These are phyloP conservation scores for Escovopsis weberi DNA, from an alignment of 2,329 filamentous ascomycete genomes.

Conservation along the genomic window DNA sequence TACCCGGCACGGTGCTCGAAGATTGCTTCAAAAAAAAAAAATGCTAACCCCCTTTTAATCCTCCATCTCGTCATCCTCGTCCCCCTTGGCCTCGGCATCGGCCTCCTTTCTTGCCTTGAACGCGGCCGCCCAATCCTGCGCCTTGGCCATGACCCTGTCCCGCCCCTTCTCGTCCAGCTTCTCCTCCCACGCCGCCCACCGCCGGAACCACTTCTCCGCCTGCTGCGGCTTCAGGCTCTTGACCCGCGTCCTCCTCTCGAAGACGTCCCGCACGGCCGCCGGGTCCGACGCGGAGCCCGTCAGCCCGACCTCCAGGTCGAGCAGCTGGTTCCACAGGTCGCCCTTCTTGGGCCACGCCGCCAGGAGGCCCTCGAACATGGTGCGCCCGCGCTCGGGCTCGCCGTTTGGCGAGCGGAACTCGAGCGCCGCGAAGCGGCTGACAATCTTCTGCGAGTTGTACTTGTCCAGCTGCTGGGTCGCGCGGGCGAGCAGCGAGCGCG, in stretches of 20 bases:
- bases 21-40: no score
- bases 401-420: conserved; percentile 78
- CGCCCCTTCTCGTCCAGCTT: conserved; percentile 48
- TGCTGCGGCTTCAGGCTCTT: conserved; percentile 66
- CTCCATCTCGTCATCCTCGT: conserved; percentile 23
- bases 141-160: conserved; percentile 56
- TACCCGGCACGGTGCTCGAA: no score
- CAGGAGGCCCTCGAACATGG: conserved; percentile 82
- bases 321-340: conserved; percentile 83
- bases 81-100: conserved; percentile 18
- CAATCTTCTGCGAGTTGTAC: conserved; percentile 50
- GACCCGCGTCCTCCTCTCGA: conserved; percentile 60
- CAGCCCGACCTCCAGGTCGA: conserved; percentile 66
- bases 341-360: conserved; percentile 76
- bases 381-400: conserved; percentile 80
- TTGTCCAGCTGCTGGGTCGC: conserved; percentile 70
- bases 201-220: conserved; percentile 78
- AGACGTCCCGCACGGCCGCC: conserved; percentile 56
- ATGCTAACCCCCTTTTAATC: conserved; percentile 9
- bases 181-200: conserved; percentile 84
- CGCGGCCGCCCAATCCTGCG: conserved; percentile 52
- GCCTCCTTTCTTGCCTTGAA: conserved; percentile 31
- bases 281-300: conserved; percentile 31
- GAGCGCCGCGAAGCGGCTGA: conserved; percentile 77
- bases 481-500: conserved; percentile 63